Percentiles rank a stretch among this genome's conserved stretches.
These are phyloP conservation scores for Alternaria sp. DNA, from an alignment of 2,329 filamentous ascomycete genomes.

Conservation along the genomic window DNA sequence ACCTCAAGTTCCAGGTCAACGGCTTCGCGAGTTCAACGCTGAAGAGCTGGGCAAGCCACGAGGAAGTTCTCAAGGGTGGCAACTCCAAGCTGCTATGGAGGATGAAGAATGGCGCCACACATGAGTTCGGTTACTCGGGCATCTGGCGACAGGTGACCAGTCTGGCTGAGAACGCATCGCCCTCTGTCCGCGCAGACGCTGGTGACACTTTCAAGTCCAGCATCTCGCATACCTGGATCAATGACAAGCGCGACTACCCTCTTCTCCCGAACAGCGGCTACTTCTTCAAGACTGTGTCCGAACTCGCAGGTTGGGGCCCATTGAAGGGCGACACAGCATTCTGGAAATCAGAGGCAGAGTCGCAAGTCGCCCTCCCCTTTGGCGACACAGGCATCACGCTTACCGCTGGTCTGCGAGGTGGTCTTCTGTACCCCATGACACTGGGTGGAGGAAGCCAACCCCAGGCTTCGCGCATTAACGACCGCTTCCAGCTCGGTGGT, in stretches of 20 bases:
- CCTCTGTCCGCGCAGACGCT: constrained; percentile 82
- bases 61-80: constrained; percentile 83
- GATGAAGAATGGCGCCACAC: constrained; percentile 68
- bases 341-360: constrained; percentile 87
- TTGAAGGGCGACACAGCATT: constrained; percentile 92
- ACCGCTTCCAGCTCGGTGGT: constrained; percentile 93
- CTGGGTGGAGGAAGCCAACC: constrained; percentile 64
- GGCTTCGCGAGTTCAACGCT: constrained; percentile 83
- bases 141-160: constrained; percentile 90
- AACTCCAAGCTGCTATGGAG: constrained; percentile 80
- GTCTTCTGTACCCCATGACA: constrained; percentile 82
- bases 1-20: constrained; percentile 80
- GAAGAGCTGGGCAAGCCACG: constrained; percentile 93
- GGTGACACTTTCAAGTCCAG: constrained; percentile 92
- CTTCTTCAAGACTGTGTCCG: constrained; percentile 77
- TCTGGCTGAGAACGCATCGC: constrained; percentile 76
- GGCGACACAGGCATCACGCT: constrained; percentile 81
- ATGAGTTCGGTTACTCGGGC: constrained; percentile 81
- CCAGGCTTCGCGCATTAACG: constrained; percentile 81
- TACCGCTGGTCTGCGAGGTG: constrained; percentile 80
- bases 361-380: constrained; percentile 77
- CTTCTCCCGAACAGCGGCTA: constrained; percentile 85
- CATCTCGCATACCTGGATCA: constrained; percentile 79
- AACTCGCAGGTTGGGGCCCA: constrained; percentile 86
- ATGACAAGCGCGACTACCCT: constrained; percentile 83